Conservation (phyloP, 73 alveolate species). For the Stentor roeselii region DNA sequence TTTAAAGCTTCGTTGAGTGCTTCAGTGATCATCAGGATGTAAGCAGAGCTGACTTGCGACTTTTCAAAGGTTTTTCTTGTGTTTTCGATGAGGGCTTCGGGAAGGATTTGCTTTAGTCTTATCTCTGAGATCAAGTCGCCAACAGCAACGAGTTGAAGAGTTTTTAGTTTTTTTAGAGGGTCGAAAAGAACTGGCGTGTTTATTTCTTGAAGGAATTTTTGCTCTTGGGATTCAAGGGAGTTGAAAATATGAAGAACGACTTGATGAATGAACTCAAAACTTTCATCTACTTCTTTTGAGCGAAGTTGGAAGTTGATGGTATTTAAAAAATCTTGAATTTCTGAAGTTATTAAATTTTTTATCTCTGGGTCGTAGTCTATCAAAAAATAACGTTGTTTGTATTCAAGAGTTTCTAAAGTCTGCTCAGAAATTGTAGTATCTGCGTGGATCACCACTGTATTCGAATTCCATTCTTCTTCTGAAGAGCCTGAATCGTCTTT, state of each 20-base stretch:
- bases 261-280: not conserved
- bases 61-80: too few relatives aligned
- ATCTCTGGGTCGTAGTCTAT: not conserved
- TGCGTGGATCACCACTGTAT: not conserved
- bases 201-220: too few relatives aligned
- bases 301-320: too few relatives aligned
- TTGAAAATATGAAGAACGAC: too few relatives aligned
- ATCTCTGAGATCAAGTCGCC: not conserved
- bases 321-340: too few relatives aligned
- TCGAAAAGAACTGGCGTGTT: not conserved
- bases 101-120: not conserved
- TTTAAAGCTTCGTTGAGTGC: not conserved
- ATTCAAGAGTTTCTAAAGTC: not conserved
- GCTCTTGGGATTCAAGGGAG: not conserved
- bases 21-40: not conserved
- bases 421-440: not conserved
- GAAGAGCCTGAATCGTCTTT: not conserved
- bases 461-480: not conserved
- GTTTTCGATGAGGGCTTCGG: not conserved
- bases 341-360: not conserved
- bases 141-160: not conserved
- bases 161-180: not conserved
- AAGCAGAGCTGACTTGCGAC: not conserved
- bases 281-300: not conserved
- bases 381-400: not conserved